Evolutionary conservation across 2,329 filamentous ascomycete species (phyloP).

Genomic region (Scedosporium apiospermum): DNA sequence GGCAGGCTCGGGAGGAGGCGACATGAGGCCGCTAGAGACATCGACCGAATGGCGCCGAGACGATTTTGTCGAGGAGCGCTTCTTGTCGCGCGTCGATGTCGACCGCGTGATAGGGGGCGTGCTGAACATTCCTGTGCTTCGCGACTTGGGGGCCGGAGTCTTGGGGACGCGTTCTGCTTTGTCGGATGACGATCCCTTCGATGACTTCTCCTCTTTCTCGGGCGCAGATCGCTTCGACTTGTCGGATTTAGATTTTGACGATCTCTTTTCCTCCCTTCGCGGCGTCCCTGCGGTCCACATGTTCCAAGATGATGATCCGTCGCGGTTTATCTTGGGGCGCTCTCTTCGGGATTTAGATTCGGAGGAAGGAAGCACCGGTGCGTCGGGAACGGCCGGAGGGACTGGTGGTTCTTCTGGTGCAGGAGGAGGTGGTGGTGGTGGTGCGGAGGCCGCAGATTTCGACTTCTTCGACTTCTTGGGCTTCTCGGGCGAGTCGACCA

Average conservation of each 20-base stretch:
- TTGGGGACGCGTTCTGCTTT: constrained; percentile 42
- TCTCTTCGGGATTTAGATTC: constrained; percentile 62
- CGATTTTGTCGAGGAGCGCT: constrained; percentile 43
- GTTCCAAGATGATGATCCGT: constrained; percentile 61
- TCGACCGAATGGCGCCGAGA: constrained; percentile 64
- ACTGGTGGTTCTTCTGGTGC: constrained; percentile 22
- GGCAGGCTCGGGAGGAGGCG: constrained; percentile 62
- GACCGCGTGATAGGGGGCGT: constrained; percentile 58
- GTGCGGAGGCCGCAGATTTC: constrained; percentile 9
- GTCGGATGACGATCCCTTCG: constrained; percentile 66
- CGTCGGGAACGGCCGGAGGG: constrained; percentile 37
- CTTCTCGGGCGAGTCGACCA: constrained; percentile 38
- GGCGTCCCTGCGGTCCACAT: constrained; percentile 54
- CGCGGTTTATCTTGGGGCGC: constrained; percentile 65
- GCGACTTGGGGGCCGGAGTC: constrained; percentile 16
- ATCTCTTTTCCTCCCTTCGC: constrained; percentile 39
- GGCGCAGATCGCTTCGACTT: constrained; percentile 43
- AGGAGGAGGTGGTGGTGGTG: constrained; percentile 13
- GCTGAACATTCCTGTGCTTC: constrained; percentile 55
- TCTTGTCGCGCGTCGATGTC: constrained; percentile 58
- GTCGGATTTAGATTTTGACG: constrained; percentile 53
- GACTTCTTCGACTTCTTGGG: constrained; percentile 21
- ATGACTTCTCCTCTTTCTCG: constrained; percentile 57
- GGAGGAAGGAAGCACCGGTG: constrained; percentile 38
- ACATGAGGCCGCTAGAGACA: constrained; percentile 49